Conservation (phyloP, 257 asterid species). For the Leonotis leonurus region DNA sequence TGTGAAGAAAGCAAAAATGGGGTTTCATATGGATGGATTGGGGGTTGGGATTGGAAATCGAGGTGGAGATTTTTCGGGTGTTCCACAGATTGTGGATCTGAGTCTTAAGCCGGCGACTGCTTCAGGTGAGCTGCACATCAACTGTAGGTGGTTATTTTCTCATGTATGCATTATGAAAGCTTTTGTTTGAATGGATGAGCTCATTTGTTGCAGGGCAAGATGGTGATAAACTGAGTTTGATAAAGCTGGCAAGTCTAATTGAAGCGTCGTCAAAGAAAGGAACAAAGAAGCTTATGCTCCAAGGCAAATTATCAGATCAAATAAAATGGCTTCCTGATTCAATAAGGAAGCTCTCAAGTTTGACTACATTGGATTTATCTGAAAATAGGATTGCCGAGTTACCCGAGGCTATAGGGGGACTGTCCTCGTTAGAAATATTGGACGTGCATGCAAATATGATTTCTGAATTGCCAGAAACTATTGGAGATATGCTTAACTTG, state of each 20-base stretch:
- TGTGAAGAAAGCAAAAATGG: conserved; percentile 48
- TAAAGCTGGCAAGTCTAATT: conserved; percentile 75
- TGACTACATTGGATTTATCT: conserved; percentile 62
- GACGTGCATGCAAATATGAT: conserved; percentile 60
- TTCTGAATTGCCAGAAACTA: conserved; percentile 52
- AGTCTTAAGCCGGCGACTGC: conserved; percentile 43
- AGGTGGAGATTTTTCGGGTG: conserved; percentile 24
- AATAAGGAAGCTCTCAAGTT: conserved; percentile 65
- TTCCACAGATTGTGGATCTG: conserved; percentile 59
- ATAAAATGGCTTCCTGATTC: conserved; percentile 97
- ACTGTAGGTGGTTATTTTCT: not conserved
- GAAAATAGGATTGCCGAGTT: conserved; percentile 63
- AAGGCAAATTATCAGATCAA: conserved; percentile 60
- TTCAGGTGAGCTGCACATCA: conserved; percentile 35
- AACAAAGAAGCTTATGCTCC: conserved; percentile 48
- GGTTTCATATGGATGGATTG: conserved; percentile 39
- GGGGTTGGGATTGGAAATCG: conserved; percentile 31
- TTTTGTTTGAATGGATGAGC: not conserved
- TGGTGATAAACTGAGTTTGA: conserved; percentile 68
- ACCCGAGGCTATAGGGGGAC: conserved; percentile 61
- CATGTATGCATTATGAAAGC: not conserved
- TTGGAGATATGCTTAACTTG: conserved; percentile 72
- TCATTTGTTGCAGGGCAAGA: conserved; percentile 55
- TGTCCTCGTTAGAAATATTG: conserved; percentile 48
- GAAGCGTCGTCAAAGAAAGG: conserved; percentile 78